phyloP scores from a whole-genome alignment of 495 filamentous ascomycete genomes.

The Cudoniella acicularis region DNA sequence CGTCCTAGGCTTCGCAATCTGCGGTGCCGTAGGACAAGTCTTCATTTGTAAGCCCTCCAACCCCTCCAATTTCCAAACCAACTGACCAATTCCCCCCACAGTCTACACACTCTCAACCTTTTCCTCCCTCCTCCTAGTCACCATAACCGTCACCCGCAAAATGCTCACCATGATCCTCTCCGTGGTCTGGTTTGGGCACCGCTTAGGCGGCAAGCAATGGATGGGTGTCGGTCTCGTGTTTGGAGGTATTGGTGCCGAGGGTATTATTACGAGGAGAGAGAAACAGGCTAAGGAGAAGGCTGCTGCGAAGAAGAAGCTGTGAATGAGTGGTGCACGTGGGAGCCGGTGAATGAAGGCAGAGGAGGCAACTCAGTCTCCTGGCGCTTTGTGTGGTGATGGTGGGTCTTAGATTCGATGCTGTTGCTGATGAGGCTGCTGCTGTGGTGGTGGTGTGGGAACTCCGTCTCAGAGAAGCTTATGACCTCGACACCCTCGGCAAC shows the following conservation, averaged over 20 bases:
- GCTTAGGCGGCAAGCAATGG: slow-evolving; percentile 80
- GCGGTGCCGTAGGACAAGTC: slow-evolving; percentile 89
- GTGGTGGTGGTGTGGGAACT: no score
- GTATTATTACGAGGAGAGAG: slow-evolving; percentile 71
- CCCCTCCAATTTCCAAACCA: background rate
- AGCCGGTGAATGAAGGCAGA: no score
- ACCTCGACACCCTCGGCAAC: no score
- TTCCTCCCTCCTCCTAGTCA: slow-evolving; percentile 87
- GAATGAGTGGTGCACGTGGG: no score
- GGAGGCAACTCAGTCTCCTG: no score
- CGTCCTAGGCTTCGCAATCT: slow-evolving; percentile 86
- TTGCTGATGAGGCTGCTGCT: no score
- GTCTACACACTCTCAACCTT: slow-evolving; percentile 91
- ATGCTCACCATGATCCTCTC: slow-evolving; percentile 99
- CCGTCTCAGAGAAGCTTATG: no score
- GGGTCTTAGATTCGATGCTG: no score
- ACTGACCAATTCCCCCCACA: slow-evolving; percentile 30
- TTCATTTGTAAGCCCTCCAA: slow-evolving; percentile 72
- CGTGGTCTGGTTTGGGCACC: slow-evolving; percentile 91
- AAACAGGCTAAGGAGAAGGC: slow-evolving; percentile 75
- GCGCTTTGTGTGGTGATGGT: no score
- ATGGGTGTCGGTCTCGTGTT: slow-evolving; percentile 90
- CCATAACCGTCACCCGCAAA: slow-evolving; percentile 94
- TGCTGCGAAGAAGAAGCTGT: slow-evolving; percentile 22
- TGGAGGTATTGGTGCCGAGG: slow-evolving; percentile 91